Evolutionary conservation across 177 flowering plant genomes (phyloP).

Genomic region (Vitis hybrid): DNA sequence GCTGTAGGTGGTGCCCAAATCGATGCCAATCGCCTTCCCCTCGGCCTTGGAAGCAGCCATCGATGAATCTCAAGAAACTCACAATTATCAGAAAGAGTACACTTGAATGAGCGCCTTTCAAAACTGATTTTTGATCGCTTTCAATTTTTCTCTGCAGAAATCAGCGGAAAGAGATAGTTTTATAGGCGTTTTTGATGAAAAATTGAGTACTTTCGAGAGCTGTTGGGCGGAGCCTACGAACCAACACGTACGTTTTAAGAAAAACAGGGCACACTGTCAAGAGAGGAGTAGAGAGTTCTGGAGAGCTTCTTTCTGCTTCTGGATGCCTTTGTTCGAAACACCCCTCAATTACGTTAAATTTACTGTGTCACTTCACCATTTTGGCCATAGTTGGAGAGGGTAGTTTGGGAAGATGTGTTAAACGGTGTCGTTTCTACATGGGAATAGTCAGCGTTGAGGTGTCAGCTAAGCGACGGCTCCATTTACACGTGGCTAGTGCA

Average conservation of each 20-base stretch:
- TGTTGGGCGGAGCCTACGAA: no score
- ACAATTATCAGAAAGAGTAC: not conserved
- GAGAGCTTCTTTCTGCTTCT: not conserved
- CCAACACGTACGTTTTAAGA: not conserved
- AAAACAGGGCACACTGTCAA: not conserved
- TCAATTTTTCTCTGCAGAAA: no score
- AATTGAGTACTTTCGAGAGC: no score
- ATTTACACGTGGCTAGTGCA: no score
- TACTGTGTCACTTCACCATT: not conserved
- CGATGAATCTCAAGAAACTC: not conserved
- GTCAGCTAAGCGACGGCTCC: no score
- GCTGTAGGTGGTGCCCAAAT: slow-evolving; percentile 33
- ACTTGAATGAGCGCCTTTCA: no score
- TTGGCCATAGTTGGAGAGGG: not conserved
- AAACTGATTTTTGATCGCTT: no score
- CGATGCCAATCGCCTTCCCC: slow-evolving; percentile 32
- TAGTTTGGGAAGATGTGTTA: not conserved
- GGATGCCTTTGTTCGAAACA: not conserved
- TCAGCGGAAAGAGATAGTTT: no score
- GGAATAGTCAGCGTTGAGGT: no score
- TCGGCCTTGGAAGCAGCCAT: slow-evolving; percentile 20
- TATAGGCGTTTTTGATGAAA: no score
- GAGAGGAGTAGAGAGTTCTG: slow-evolving; percentile 1
- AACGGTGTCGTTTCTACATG: no score
- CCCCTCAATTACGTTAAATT: not conserved